These are phyloP conservation scores for Ascochyta clinopodiicola DNA, from an alignment of 2,329 filamentous ascomycete genomes.

Conservation along the genomic window DNA sequence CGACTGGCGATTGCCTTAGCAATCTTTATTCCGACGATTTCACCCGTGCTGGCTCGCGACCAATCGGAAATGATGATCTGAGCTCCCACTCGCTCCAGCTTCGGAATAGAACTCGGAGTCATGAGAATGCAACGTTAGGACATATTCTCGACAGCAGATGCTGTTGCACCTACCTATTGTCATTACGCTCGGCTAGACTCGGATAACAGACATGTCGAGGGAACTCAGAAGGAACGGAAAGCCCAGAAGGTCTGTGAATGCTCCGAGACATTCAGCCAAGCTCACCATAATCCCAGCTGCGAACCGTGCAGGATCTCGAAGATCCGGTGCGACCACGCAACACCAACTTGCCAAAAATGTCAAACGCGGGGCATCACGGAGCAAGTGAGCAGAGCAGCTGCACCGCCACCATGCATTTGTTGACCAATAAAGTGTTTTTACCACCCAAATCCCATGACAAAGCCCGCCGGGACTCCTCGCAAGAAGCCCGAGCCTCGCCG, in stretches of 20 bases:
- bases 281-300: conserved; percentile 37
- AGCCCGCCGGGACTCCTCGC: conserved; percentile 44
- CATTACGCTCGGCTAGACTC: conserved; percentile 4
- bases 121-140: background rate
- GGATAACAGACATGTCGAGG: conserved; percentile 27
- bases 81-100: background rate
- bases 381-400: conserved; percentile 32
- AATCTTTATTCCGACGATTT: conserved; percentile 1
- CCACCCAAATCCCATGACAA: conserved; percentile 48
- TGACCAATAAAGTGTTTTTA: conserved; percentile 41
- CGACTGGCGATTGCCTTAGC: background rate
- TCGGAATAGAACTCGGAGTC: conserved; percentile 19
- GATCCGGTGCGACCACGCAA: conserved; percentile 45
- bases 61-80: background rate
- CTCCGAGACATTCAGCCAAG: conserved; percentile 11
- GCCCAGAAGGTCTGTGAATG: conserved; percentile 36
- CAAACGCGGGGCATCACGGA: conserved; percentile 40
- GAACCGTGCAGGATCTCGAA: conserved; percentile 48
- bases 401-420: background rate
- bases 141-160: conserved; percentile 1
- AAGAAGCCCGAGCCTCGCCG: conserved; percentile 43
- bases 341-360: conserved; percentile 45
- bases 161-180: background rate
- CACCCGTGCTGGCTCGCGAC: background rate
- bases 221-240: conserved; percentile 45